Percentiles rank a stretch among this genome's conserved stretches.
Conservation (phyloP, 257 asterid species). For the Salvia rosmarinus region DNA sequence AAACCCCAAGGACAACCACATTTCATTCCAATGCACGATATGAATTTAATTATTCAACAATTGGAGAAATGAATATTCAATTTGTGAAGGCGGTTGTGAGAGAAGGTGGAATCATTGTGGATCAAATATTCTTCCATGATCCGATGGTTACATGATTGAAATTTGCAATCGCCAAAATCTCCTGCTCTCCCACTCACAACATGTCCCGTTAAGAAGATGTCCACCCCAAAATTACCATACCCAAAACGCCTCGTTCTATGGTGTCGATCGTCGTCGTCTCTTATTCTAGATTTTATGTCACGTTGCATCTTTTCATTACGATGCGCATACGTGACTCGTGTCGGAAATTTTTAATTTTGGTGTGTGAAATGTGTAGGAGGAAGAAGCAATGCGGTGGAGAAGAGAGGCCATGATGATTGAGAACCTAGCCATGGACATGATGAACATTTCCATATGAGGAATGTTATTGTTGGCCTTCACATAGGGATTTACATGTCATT, state of each 20-base stretch:
- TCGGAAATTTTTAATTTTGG: neutral
- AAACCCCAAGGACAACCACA: constrained; percentile 85
- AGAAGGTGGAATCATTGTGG: constrained; percentile 82
- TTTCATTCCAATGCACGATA: constrained; percentile 76
- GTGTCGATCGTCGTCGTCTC: constrained; percentile 30
- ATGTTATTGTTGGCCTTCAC: too few relatives aligned
- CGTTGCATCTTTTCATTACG: neutral
- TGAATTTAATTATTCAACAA: constrained; percentile 52
- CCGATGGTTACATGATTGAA: constrained; percentile 92
- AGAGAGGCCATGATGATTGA: constrained; percentile 76
- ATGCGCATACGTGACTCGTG: neutral
- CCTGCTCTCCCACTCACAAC: constrained; percentile 70
- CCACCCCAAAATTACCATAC: constrained; percentile 31
- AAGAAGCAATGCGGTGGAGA: constrained; percentile 50
- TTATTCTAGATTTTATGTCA: neutral
- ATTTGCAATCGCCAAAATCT: constrained; percentile 86
- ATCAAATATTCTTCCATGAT: constrained; percentile 86
- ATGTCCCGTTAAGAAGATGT: constrained; percentile 52
- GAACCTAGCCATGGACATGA: constrained; percentile 66
- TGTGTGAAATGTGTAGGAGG: constrained; percentile 25
- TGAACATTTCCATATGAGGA: constrained; percentile 55
- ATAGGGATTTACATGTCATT: neutral
- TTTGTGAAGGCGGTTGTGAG: constrained; percentile 65
- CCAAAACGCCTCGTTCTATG: constrained; percentile 31
- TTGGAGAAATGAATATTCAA: constrained; percentile 62